Evolutionary conservation across 306 rosid genomes (phyloP), one percentile per base, ranked within the genome.

Genomic region (Sicyos baderoa): DNA sequence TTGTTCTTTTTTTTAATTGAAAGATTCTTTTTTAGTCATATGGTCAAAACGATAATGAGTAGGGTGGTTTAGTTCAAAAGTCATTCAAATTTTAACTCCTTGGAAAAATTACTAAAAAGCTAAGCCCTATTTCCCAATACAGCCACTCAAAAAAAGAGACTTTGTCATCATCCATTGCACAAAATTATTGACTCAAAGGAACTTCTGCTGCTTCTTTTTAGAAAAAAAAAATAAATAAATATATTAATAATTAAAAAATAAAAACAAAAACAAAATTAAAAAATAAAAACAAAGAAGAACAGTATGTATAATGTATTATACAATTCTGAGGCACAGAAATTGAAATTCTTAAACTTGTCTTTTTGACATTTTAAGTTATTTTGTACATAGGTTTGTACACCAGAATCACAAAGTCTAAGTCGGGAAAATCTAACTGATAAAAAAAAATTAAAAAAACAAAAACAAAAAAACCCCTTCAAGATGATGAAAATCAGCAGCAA

Each of bases 311-410:
- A 45, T 14, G 14, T 44, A 45, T 21, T 18, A 63, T 63, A 63
- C 69, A 63, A 40, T 63, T 37, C 29, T 0, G 17, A 45, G 54
- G 12, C 53, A 44, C 37, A 64, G 18, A 64, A 64, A 64, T 1
- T 35, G 54, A 21, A 65, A 65, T 12, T 44, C 37, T 65, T 65
- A 64, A 44, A 65, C 32, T 65, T 45, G 70, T 65, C 54, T 65
- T 65, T 63, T 65, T 42, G 54, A 42, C 53, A 21, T 65, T 65
- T 65, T 13, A 65, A 65, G 70, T 21, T 65, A 21, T 45, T 65
- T 65, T 65, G 54, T 65, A 64, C 70, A 64, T 6, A 35, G 40
- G 40, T 1, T 35, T 35, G 40, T 35, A 35, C 40, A 3, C 37
- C 32, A 37, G 29, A 25, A 25, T 6, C 54, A 44, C 6, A 17